phyloP scores from a whole-genome alignment of 2,329 filamentous ascomycete species.

The Colletotrichum zoysiae region DNA sequence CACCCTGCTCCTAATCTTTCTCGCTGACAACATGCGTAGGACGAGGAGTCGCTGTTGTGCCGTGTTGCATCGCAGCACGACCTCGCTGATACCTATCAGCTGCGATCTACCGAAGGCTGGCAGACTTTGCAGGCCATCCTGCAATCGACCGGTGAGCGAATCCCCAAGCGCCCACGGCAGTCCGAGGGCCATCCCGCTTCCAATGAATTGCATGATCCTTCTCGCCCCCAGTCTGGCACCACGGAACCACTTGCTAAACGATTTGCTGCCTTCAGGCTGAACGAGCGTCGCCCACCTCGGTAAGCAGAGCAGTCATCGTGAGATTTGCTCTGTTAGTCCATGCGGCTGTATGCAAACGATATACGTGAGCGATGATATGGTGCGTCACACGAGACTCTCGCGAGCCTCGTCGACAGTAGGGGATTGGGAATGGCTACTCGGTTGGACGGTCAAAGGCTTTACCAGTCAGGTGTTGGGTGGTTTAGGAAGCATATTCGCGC shows the following conservation, averaged over 20 bases:
- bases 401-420: background rate
- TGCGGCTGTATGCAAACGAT: slow-evolving; percentile 5
- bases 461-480: slow-evolving; percentile 14
- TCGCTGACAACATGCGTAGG: slow-evolving; percentile 64
- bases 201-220: slow-evolving; percentile 44
- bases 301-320: slow-evolving; percentile 24
- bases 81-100: slow-evolving; percentile 82
- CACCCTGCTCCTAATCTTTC: background rate
- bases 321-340: slow-evolving; percentile 4
- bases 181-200: slow-evolving; percentile 52
- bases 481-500: slow-evolving; percentile 29
- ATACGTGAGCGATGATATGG: slow-evolving; percentile 4
- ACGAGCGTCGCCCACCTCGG: slow-evolving; percentile 51
- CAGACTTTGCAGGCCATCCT: slow-evolving; percentile 93
- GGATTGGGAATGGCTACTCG: slow-evolving; percentile 10
- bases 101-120: slow-evolving; percentile 92
- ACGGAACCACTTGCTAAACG: slow-evolving; percentile 73
- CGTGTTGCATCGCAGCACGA: slow-evolving; percentile 86
- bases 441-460: slow-evolving; percentile 7
- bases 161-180: slow-evolving; percentile 77
- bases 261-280: slow-evolving; percentile 75
- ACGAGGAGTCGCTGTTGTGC: slow-evolving; percentile 89
- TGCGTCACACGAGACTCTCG: background rate
- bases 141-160: slow-evolving; percentile 96
- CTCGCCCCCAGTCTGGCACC: slow-evolving; percentile 48